These are phyloP conservation scores for Pythium phragmiticola DNA, from an alignment of 352 stramenopile species.

Conservation along the genomic window DNA sequence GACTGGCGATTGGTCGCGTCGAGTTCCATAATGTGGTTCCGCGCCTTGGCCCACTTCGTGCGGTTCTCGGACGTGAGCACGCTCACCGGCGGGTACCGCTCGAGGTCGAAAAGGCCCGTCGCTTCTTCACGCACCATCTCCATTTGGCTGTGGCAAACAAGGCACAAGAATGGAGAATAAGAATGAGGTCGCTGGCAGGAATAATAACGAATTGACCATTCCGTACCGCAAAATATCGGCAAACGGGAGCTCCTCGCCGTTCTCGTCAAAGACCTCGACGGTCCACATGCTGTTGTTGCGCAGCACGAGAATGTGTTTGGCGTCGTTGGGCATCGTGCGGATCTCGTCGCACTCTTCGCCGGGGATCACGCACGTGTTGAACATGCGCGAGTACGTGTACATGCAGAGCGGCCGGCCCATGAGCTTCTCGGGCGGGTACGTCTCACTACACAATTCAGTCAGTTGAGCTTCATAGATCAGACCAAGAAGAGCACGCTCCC, in stretches of 20 bases:
- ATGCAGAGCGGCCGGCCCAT: slow-evolving; percentile 93
- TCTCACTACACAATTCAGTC: slow-evolving; percentile 56
- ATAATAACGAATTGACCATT: not conserved
- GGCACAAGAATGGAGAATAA: not conserved
- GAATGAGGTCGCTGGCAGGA: no score
- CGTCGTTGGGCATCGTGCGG: slow-evolving; percentile 84
- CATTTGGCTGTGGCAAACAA: slow-evolving; percentile 46
- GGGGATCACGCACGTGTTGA: slow-evolving; percentile 96
- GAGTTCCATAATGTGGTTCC: slow-evolving; percentile 80
- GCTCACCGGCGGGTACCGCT: slow-evolving; percentile 88
- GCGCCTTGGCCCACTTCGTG: slow-evolving; percentile 92
- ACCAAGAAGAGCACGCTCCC: no score
- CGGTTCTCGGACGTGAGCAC: slow-evolving; percentile 95
- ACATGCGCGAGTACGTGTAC: slow-evolving; percentile 93
- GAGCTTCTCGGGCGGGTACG: slow-evolving; percentile 92
- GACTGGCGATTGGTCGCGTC: slow-evolving; percentile 88
- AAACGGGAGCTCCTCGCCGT: slow-evolving; percentile 66
- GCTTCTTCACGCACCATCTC: slow-evolving; percentile 84
- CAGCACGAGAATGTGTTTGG: slow-evolving; percentile 93
- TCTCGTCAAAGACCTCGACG: slow-evolving; percentile 75
- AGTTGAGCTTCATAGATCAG: not conserved
- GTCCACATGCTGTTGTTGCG: slow-evolving; percentile 90
- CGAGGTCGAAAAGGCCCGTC: slow-evolving; percentile 81
- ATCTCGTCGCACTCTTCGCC: slow-evolving; percentile 87
- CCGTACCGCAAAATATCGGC: slow-evolving; percentile 69